These are phyloP conservation scores for Fusarium lateritium DNA, from an alignment of 2,329 filamentous ascomycete genomes.

Conservation along the genomic window DNA sequence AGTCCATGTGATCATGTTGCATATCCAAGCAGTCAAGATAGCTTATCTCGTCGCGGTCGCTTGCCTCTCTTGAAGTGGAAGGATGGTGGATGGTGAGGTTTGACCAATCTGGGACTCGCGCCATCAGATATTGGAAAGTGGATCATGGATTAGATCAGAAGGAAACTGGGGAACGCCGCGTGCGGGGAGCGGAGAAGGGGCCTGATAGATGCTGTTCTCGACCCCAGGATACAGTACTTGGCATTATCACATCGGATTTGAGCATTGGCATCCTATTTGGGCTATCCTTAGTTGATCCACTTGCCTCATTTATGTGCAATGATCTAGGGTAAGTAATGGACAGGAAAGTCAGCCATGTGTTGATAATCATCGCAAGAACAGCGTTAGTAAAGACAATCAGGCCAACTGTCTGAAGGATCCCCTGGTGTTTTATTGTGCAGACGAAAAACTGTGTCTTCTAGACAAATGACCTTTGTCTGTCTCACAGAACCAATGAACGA, in stretches of 20 bases:
- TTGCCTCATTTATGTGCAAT: neutral
- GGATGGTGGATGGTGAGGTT: neutral
- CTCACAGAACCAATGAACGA: too few relatives aligned
- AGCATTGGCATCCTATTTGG: neutral
- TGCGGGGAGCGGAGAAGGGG: neutral
- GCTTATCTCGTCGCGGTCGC: slow-evolving; percentile 25
- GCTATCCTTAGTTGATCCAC: neutral
- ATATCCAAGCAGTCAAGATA: slow-evolving; percentile 1
- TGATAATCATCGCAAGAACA: too few relatives aligned
- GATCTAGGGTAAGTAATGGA: neutral
- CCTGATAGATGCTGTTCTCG: neutral
- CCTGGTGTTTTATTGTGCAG: too few relatives aligned
- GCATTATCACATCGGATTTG: neutral
- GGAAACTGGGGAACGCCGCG: slow-evolving; percentile 3
- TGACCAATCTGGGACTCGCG: neutral
- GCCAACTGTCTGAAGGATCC: too few relatives aligned
- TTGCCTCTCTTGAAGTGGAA: slow-evolving; percentile 24
- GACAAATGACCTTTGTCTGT: too few relatives aligned
- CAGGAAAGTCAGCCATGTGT: too few relatives aligned
- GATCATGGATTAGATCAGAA: slow-evolving; percentile 57
- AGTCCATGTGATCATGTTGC: slow-evolving; percentile 8
- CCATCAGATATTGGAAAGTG: neutral
- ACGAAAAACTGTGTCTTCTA: too few relatives aligned
- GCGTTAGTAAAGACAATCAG: too few relatives aligned
- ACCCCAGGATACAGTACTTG: slow-evolving; percentile 4